Conservation (phyloP, 345 rosid genomes). For the Dipteronia sinensis region DNA sequence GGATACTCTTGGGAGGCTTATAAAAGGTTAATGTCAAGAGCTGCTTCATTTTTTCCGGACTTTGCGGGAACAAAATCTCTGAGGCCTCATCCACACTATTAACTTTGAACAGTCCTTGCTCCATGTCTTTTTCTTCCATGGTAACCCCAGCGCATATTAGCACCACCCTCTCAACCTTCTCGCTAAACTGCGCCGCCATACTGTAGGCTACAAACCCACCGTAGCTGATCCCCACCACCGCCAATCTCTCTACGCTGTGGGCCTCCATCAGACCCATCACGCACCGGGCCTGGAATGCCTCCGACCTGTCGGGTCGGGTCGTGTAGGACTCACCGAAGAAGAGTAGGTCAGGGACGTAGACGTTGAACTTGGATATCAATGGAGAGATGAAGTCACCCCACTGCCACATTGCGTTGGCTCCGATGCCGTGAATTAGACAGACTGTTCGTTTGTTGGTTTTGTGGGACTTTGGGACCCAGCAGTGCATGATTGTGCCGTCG, state of each 20-base stretch:
- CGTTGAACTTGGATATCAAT: slow-evolving; percentile 61
- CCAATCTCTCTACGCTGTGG: slow-evolving; percentile 44
- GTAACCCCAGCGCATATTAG: slow-evolving; percentile 81
- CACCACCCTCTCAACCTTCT: slow-evolving; percentile 61
- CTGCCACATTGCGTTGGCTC: slow-evolving; percentile 99
- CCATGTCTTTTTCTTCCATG: slow-evolving; percentile 81
- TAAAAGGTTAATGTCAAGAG: slow-evolving; percentile 54
- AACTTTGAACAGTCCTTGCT: slow-evolving; percentile 64
- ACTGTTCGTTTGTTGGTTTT: slow-evolving; percentile 49
- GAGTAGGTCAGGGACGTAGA: slow-evolving; percentile 85
- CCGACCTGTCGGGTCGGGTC: slow-evolving; percentile 63
- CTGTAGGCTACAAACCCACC: slow-evolving; percentile 87
- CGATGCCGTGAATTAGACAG: slow-evolving; percentile 80
- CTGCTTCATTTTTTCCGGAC: slow-evolving; percentile 54
- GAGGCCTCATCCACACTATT: slow-evolving; percentile 62
- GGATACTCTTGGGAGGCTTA: slow-evolving; percentile 56
- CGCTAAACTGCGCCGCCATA: slow-evolving; percentile 73
- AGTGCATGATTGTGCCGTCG: slow-evolving; percentile 81
- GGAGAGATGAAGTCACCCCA: slow-evolving; percentile 60
- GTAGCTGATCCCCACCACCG: slow-evolving; percentile 78
- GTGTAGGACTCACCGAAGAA: slow-evolving; percentile 94
- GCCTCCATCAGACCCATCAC: slow-evolving; percentile 57
- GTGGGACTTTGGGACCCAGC: slow-evolving; percentile 71
- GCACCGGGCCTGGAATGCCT: slow-evolving; percentile 73
- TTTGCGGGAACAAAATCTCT: slow-evolving; percentile 59